Evolutionary conservation across 345 rosid genomes (phyloP).

Genomic region (Lenwebbia sp.): DNA sequence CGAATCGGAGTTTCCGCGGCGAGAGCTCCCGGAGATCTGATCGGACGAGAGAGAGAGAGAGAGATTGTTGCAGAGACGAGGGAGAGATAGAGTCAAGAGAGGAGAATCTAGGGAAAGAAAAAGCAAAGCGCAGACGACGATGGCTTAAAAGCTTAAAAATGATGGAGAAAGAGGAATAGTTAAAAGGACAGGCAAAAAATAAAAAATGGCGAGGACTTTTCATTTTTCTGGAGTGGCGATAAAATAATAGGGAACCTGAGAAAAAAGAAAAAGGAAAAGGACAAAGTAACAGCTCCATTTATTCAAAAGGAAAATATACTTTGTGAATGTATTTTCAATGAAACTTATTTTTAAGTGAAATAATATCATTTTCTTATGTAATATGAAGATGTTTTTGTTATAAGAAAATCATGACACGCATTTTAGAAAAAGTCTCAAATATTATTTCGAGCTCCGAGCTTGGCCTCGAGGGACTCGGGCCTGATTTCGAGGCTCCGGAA

Average conservation of each 20-base stretch:
- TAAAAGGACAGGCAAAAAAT: background rate
- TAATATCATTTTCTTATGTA: background rate
- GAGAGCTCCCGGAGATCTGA: background rate
- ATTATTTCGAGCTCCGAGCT: background rate
- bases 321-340: background rate
- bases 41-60: background rate
- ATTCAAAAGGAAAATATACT: background rate
- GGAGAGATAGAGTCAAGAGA: background rate
- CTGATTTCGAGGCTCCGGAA: accelerated
- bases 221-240: background rate
- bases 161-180: background rate
- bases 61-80: background rate
- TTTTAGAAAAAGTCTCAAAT: background rate
- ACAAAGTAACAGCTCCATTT: background rate
- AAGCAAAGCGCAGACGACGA: background rate
- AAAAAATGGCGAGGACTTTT: background rate
- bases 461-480: background rate
- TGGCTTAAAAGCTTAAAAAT: background rate
- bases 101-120: background rate
- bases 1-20: background rate
- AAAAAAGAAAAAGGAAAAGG: background rate
- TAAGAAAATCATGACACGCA: accelerated
- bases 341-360: background rate
- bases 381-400: background rate
- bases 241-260: background rate